Percentiles rank a stretch among this genome's conserved stretches.
These are phyloP conservation scores for Salix koriyanagi DNA, from an alignment of 345 rosid genomes.

Conservation along the genomic window DNA sequence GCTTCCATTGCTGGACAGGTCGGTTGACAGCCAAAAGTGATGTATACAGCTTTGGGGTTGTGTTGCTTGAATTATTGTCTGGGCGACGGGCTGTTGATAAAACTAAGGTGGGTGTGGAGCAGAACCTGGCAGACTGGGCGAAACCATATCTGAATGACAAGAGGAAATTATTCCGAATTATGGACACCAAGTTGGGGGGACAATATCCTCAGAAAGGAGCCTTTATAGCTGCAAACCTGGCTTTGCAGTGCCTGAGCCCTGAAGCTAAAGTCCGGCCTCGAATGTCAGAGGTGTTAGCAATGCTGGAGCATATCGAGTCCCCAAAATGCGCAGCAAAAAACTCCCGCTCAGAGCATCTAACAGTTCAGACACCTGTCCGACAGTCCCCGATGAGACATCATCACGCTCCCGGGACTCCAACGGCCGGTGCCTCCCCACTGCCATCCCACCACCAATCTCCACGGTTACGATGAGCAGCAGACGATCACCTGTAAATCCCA, in stretches of 20 bases:
- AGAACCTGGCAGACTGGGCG: constrained; percentile 94
- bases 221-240: constrained; percentile 67
- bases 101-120: constrained; percentile 72
- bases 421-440: constrained; percentile 62
- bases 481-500: constrained; percentile 17
- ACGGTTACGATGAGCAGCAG: constrained; percentile 34
- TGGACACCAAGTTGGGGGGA: constrained; percentile 95
- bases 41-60: constrained; percentile 95
- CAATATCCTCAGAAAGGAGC: constrained; percentile 95
- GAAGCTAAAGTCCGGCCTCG: constrained; percentile 79
- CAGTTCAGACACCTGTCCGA: constrained; percentile 32
- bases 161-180: constrained; percentile 75
- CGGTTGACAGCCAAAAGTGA: constrained; percentile 92
- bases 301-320: constrained; percentile 57
- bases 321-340: constrained; percentile 32
- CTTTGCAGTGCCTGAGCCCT: constrained; percentile 54
- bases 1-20: constrained; percentile 46
- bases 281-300: constrained; percentile 78
- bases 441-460: constrained; percentile 54
- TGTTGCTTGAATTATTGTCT: constrained; percentile 79
- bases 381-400: constrained; percentile 57
- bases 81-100: constrained; percentile 91
- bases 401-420: constrained; percentile 47
- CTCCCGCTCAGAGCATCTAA: constrained; percentile 27
- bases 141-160: constrained; percentile 82